phyloP scores from a whole-genome alignment of 2,329 filamentous ascomycete genomes.

The Chaetomiaceae sp. region DNA sequence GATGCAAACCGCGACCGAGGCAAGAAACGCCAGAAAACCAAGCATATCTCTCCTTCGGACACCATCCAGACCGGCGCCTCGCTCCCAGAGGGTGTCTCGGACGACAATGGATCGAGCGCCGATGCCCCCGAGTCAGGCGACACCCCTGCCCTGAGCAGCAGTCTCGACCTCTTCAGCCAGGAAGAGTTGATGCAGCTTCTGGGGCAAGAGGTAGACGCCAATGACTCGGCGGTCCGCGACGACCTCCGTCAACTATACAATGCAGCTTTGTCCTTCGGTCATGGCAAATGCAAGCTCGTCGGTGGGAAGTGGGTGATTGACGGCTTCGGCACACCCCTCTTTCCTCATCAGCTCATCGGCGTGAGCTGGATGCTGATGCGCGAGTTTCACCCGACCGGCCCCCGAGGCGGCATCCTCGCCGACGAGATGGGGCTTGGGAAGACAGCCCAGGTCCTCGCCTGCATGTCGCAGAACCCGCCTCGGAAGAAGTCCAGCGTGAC shows the following conservation, averaged over 20 bases:
- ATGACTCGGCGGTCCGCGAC: background rate
- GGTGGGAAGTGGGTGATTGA: constrained; percentile 12
- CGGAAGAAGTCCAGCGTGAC: constrained; percentile 24
- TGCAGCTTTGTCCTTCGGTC: constrained; percentile 6
- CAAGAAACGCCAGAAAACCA: background rate
- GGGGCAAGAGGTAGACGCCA: background rate
- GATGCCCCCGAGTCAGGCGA: background rate
- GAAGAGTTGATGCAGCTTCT: background rate
- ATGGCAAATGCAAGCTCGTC: background rate
- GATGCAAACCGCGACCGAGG: background rate
- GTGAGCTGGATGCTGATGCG: constrained; percentile 18
- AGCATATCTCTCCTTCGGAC: too few relatives aligned
- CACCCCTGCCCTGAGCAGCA: too few relatives aligned
- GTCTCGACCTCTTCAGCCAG: background rate
- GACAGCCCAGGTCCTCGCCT: constrained; percentile 53
- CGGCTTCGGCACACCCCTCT: constrained; percentile 12
- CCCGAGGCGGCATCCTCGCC: constrained; percentile 44
- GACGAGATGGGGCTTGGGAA: constrained; percentile 62
- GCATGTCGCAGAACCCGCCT: constrained; percentile 46
- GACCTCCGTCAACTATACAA: background rate
- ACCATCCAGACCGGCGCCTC: background rate
- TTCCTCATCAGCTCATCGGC: constrained; percentile 18
- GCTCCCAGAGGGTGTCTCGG: background rate
- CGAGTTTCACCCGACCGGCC: constrained; percentile 17
- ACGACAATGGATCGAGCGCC: too few relatives aligned